A percentile compares a stretch with the other conserved stretches of the same genome.
phyloP scores from a whole-genome alignment of 371 early-diverging fungal genomes.

The Batrachochytrium dendrobatidis region DNA sequence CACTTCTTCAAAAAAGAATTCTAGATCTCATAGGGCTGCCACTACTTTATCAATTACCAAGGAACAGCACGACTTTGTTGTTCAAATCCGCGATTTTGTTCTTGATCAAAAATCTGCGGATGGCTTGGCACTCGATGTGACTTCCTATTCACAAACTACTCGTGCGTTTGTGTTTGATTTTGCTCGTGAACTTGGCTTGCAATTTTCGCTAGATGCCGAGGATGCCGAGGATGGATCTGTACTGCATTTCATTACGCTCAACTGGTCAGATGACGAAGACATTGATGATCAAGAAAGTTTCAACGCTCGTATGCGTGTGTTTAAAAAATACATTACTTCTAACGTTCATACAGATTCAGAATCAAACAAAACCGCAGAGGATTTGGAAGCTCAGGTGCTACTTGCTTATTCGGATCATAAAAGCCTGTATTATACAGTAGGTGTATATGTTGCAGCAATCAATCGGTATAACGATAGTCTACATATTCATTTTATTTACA shows the following conservation, averaged over 20 bases:
- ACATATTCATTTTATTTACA: no score
- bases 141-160: slow-evolving; percentile 24
- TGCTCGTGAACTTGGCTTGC: slow-evolving; percentile 57
- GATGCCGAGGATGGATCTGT: slow-evolving; percentile 24
- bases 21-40: background rate
- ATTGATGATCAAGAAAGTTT: slow-evolving; percentile 49
- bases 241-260: slow-evolving; percentile 24
- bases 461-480: no score
- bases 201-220: slow-evolving; percentile 23
- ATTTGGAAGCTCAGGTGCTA: slow-evolving; percentile 71
- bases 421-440: background rate
- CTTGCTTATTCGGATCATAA: slow-evolving; percentile 28
- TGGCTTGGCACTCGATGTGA: background rate
- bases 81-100: slow-evolving; percentile 35
- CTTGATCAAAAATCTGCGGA: slow-evolving; percentile 5
- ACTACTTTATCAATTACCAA: slow-evolving; percentile 45
- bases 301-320: slow-evolving; percentile 57
- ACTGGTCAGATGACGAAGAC: slow-evolving; percentile 40
- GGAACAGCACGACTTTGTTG: slow-evolving; percentile 48
- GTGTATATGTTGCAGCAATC: slow-evolving; percentile 41
- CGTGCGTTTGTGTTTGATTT: slow-evolving; percentile 56
- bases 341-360: slow-evolving; percentile 50
- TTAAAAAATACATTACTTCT: slow-evolving; percentile 58
- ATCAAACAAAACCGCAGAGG: slow-evolving; percentile 45
- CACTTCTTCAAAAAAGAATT: no score